Conservation (phyloP, 2,329 filamentous ascomycete species). For the Talaromyces sp. region DNA sequence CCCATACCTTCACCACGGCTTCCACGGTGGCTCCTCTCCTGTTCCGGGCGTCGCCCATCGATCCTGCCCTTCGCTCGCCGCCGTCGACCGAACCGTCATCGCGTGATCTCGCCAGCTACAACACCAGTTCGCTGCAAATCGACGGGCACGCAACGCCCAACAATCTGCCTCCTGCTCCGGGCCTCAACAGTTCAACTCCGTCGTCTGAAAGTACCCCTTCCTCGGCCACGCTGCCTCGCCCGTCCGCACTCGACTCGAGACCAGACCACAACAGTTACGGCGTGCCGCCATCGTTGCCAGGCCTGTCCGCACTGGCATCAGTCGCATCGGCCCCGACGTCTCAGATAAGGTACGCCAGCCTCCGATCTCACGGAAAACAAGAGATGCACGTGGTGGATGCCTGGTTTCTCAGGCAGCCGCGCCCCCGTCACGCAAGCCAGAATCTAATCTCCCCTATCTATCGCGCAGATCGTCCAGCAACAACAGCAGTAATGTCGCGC, state of each 20-base stretch:
- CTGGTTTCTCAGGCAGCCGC: slow-evolving; percentile 4
- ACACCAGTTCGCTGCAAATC: slow-evolving; percentile 36
- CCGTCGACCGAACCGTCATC: slow-evolving; percentile 40
- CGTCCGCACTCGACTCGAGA: slow-evolving; percentile 26
- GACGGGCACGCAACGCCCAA: slow-evolving; percentile 42
- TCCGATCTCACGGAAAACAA: slow-evolving; percentile 1
- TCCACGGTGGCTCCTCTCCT: slow-evolving; percentile 57
- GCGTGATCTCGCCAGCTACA: slow-evolving; percentile 29
- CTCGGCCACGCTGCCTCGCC: slow-evolving; percentile 31
- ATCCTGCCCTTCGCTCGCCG: slow-evolving; percentile 41
- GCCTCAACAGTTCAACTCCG: slow-evolving; percentile 49
- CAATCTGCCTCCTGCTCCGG: slow-evolving; percentile 40
- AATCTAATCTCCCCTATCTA: slow-evolving; percentile 4
- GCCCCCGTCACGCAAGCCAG: neutral
- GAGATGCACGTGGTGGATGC: neutral
- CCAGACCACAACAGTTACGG: slow-evolving; percentile 19
- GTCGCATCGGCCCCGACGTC: slow-evolving; percentile 51
- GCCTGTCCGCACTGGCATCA: slow-evolving; percentile 57
- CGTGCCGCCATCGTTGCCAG: slow-evolving; percentile 45
- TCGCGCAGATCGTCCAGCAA: slow-evolving; percentile 18
- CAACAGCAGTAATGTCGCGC: slow-evolving; percentile 48
- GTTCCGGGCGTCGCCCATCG: slow-evolving; percentile 57
- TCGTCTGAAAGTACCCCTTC: slow-evolving; percentile 50
- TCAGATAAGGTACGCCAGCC: slow-evolving; percentile 44
- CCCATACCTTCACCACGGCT: slow-evolving; percentile 44